Conservation (phyloP, 345 rosid genomes). For the Boechera divaricarpa region DNA sequence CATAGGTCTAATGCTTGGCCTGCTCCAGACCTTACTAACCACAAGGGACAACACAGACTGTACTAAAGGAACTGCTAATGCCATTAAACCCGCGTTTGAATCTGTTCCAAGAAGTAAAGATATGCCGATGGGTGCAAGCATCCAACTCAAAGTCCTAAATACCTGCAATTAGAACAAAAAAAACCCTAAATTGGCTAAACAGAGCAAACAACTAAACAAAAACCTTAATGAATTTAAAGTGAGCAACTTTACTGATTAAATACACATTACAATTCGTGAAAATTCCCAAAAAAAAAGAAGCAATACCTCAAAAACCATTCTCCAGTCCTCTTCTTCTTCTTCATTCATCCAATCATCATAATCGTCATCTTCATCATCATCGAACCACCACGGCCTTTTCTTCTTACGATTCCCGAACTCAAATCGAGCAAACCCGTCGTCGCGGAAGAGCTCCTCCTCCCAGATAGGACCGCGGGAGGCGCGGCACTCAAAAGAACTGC, state of each 20-base stretch:
- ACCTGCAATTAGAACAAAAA: conserved; percentile 51
- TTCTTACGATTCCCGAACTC: conserved; percentile 43
- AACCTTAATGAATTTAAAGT: neutral
- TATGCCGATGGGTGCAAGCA: conserved; percentile 74
- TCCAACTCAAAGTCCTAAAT: conserved; percentile 74
- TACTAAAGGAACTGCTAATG: conserved; percentile 83
- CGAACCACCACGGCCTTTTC: conserved; percentile 56
- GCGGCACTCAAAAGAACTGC: conserved; percentile 38
- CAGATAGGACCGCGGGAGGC: conserved; percentile 37
- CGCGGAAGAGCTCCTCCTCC: conserved; percentile 44
- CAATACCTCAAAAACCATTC: conserved; percentile 69
- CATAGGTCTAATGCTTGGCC: conserved; percentile 44
- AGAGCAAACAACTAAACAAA: too few species aligned
- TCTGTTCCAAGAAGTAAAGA: conserved; percentile 78
- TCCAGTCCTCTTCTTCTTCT: conserved; percentile 48
- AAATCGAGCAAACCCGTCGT: conserved; percentile 39
- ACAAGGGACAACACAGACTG: conserved; percentile 67
- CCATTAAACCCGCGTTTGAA: conserved; percentile 80
- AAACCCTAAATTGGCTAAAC: neutral
- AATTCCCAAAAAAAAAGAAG: neutral
- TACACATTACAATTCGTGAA: neutral
- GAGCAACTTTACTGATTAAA: neutral
- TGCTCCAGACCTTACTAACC: conserved; percentile 62
- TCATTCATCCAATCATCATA: conserved; percentile 44
- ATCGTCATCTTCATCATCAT: conserved; percentile 46